phyloP scores from a whole-genome alignment of 306 rosid species.

The Ormosia semicastrata region DNA sequence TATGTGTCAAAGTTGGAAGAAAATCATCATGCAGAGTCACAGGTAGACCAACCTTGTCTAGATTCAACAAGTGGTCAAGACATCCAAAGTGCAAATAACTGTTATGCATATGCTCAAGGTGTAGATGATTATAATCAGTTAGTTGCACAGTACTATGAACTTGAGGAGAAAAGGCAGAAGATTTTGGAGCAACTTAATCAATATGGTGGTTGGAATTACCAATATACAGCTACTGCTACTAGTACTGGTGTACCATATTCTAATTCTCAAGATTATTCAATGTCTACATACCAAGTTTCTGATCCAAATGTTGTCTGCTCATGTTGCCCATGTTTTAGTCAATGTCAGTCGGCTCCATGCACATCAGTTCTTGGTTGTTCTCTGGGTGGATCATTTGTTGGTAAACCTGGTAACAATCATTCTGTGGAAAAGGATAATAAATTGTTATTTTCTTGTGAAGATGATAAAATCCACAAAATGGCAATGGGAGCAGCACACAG shows the following conservation, averaged over 20 bases:
- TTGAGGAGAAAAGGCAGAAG: constrained; percentile 79
- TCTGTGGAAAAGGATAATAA: constrained; percentile 42
- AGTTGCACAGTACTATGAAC: constrained; percentile 65
- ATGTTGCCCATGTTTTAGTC: constrained; percentile 56
- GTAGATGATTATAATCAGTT: constrained; percentile 59
- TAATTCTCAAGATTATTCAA: constrained; percentile 40
- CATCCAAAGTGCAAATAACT: constrained; percentile 28
- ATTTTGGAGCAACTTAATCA: constrained; percentile 73
- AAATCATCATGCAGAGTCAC: constrained; percentile 32
- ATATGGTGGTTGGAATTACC: constrained; percentile 59
- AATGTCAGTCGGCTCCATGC: constrained; percentile 36
- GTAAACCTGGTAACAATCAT: constrained; percentile 30
- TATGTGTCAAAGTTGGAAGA: constrained; percentile 40
- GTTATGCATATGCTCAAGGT: constrained; percentile 40
- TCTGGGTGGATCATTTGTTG: constrained; percentile 39
- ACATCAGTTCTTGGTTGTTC: constrained; percentile 43
- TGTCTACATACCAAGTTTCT: constrained; percentile 40
- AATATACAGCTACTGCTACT: constrained; percentile 36
- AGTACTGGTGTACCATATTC: constrained; percentile 34
- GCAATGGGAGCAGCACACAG: constrained; percentile 76
- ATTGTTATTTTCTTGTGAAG: constrained; percentile 41
- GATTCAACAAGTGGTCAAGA: constrained; percentile 35
- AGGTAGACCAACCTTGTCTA: constrained; percentile 25
- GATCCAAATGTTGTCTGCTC: constrained; percentile 46
- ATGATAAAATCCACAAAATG: constrained; percentile 46